These are phyloP conservation scores for Alternaria viburni DNA, from an alignment of 2,329 filamentous ascomycete genomes.

Conservation along the genomic window DNA sequence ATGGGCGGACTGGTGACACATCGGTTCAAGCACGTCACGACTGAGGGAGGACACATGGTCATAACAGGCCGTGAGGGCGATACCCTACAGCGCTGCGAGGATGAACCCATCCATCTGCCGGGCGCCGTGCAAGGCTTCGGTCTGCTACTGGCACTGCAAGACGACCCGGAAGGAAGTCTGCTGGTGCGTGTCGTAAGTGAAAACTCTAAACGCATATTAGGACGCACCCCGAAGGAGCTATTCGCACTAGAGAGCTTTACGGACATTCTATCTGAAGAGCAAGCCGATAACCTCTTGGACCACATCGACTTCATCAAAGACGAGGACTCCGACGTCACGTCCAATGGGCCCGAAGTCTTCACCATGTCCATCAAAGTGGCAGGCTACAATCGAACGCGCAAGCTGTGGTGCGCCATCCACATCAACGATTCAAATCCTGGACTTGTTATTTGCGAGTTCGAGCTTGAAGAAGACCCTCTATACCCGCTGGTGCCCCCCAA, in stretches of 20 bases:
- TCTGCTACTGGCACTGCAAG: slow-evolving; percentile 73
- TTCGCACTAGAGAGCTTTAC: slow-evolving; percentile 78
- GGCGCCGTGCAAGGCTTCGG: slow-evolving; percentile 84
- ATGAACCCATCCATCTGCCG: slow-evolving; percentile 88
- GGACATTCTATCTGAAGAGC: slow-evolving; percentile 84
- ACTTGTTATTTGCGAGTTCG: slow-evolving; percentile 85
- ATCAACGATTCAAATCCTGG: slow-evolving; percentile 68
- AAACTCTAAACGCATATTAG: slow-evolving; percentile 76
- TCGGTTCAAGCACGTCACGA: slow-evolving; percentile 79
- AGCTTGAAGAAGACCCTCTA: slow-evolving; percentile 76
- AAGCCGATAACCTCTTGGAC: slow-evolving; percentile 81
- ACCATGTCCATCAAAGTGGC: slow-evolving; percentile 73
- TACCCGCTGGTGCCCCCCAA: slow-evolving; percentile 69
- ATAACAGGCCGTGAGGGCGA: slow-evolving; percentile 79
- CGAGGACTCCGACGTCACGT: slow-evolving; percentile 75
- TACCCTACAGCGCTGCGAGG: slow-evolving; percentile 79
- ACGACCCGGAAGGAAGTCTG: slow-evolving; percentile 70
- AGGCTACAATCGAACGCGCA: slow-evolving; percentile 60
- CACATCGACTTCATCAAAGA: slow-evolving; percentile 89
- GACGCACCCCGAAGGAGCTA: slow-evolving; percentile 76
- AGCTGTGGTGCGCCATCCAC: slow-evolving; percentile 89
- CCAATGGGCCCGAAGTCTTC: slow-evolving; percentile 86
- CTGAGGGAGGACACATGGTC: slow-evolving; percentile 78
- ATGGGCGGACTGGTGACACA: slow-evolving; percentile 65
- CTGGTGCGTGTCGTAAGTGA: slow-evolving; percentile 78